Evolutionary conservation across 495 filamentous ascomycete species (phyloP).

Genomic region (Podospora pseudopauciseta): DNA sequence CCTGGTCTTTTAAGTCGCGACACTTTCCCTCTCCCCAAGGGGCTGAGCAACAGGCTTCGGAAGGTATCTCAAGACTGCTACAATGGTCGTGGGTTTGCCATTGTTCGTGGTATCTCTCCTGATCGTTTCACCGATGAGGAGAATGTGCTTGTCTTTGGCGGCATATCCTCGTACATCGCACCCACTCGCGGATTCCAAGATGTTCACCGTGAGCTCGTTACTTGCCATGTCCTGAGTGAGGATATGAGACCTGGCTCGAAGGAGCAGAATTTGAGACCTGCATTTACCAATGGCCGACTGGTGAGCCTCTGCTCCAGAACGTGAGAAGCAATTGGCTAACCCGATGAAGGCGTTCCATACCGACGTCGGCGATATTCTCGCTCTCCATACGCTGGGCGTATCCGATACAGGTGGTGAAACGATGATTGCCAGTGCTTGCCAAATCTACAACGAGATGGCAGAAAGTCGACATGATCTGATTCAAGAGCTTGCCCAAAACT

Average conservation of each 20-base stretch:
- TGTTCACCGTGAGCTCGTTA: neutral
- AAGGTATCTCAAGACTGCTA: neutral
- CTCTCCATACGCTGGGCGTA: neutral
- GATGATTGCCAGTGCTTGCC: neutral
- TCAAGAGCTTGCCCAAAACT: neutral
- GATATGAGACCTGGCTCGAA: neutral
- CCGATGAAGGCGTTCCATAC: neutral
- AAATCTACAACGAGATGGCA: neutral
- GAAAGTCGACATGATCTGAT: neutral
- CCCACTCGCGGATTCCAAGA: neutral
- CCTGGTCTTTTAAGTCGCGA: neutral
- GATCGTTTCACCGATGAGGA: neutral
- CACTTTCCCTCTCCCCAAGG: neutral
- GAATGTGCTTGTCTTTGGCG: neutral
- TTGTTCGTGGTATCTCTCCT: neutral
- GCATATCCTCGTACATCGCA: neutral
- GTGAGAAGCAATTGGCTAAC: neutral
- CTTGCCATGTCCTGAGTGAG: neutral
- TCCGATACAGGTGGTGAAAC: neutral
- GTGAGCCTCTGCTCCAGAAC: neutral
- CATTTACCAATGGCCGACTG: neutral
- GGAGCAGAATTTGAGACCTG: neutral
- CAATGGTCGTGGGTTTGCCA: neutral
- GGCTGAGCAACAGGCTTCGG: neutral
- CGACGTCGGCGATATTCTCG: neutral